Evolutionary conservation across 805 yeast genomes (phyloP).

Genomic region (Teunomyces gatunensis): DNA sequence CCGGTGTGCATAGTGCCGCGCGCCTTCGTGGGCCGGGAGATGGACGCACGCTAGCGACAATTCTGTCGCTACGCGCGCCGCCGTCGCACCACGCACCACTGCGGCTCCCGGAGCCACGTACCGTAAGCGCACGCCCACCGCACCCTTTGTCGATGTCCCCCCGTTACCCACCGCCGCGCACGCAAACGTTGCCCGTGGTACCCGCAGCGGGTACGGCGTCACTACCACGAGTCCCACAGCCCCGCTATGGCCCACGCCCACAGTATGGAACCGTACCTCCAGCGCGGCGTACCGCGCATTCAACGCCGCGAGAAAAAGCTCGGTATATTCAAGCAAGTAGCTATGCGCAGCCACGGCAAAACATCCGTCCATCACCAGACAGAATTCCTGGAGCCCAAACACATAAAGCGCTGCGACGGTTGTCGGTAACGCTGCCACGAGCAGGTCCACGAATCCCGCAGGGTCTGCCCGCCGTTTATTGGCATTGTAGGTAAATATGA

Average conservation of each 20-base stretch:
- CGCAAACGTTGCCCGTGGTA: conserved; percentile 25
- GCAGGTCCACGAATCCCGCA: conserved; percentile 25
- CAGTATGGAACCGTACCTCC: conserved; percentile 36
- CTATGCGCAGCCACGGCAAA: conserved; percentile 35
- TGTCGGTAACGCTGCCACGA: conserved; percentile 26
- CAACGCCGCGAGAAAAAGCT: conserved; percentile 34
- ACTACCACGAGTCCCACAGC: conserved; percentile 56
- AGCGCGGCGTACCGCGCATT: conserved; percentile 27
- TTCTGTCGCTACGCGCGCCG: conserved; percentile 16
- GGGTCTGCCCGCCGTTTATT: conserved; percentile 45
- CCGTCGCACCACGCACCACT: conserved; percentile 14
- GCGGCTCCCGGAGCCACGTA: conserved; percentile 23
- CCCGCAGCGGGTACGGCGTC: conserved; percentile 39
- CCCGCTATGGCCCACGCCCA: conserved; percentile 50
- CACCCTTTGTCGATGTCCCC: conserved; percentile 72
- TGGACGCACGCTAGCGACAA: conserved; percentile 71
- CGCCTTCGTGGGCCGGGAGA: conserved; percentile 77
- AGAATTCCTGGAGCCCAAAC: conserved; percentile 67
- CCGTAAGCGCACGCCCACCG: conserved; percentile 55
- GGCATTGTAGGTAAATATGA: conserved; percentile 53
- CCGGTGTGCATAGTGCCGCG: conserved; percentile 42
- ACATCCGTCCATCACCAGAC: conserved; percentile 55
- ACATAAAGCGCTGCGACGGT: conserved; percentile 47
- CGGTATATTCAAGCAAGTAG: conserved; percentile 35
- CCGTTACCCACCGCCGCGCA: conserved; percentile 54